Conservation (phyloP, 73 alveolate genomes). For the Paramecium caudatum region DNA sequence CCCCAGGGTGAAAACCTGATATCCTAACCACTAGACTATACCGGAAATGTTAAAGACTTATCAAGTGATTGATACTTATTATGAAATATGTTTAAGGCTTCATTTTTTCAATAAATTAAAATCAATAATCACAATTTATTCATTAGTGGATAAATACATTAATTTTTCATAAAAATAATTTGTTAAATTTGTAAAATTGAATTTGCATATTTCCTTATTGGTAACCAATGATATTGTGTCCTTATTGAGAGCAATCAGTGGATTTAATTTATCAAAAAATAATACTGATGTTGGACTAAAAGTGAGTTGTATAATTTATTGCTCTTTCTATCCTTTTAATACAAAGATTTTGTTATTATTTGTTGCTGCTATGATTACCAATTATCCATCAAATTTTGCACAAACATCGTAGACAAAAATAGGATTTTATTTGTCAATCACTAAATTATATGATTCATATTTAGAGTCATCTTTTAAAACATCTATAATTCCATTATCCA, state of each 20-base stretch:
- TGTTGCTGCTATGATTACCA: not conserved
- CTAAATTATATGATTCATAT: no score
- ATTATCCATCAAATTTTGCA: not conserved
- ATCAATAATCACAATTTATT: not conserved
- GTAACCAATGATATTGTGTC: not conserved
- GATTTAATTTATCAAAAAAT: not conserved
- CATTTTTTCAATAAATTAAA: slow-evolving; percentile 2
- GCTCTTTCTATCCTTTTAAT: not conserved
- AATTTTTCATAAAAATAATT: not conserved
- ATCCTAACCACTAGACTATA: slow-evolving; percentile 72
- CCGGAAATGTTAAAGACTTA: slow-evolving; percentile 65
- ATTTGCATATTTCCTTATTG: slow-evolving; percentile 26
- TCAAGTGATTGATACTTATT: no score
- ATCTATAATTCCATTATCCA: no score
- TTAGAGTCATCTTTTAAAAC: no score
- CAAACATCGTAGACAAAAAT: not conserved
- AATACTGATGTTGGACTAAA: not conserved
- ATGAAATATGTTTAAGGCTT: no score
- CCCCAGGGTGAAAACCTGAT: slow-evolving; percentile 73
- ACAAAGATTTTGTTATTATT: not conserved
- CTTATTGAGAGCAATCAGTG: not conserved
- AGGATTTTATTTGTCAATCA: no score
- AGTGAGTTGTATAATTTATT: not conserved
- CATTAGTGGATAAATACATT: not conserved
- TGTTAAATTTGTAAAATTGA: not conserved